Evolutionary conservation across 192 early-diverging fungal species (phyloP).

Genomic region (Coemansia sp.): DNA sequence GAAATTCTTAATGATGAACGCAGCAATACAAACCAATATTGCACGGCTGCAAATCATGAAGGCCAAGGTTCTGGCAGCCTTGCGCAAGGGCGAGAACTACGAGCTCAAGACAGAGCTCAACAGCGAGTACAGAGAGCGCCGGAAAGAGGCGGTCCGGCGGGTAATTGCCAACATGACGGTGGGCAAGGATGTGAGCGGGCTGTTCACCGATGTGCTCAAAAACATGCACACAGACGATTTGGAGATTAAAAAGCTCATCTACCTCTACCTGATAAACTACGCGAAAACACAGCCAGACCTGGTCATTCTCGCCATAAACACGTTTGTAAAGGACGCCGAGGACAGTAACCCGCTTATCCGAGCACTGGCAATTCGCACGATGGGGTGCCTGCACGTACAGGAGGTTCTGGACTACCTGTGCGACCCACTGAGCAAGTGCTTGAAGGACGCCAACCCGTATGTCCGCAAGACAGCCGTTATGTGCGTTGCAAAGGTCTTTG

Average conservation of each 20-base stretch:
- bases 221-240: constrained; percentile 98
- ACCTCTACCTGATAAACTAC: constrained; percentile 97
- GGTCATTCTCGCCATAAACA: constrained; percentile 85
- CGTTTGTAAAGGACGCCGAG: constrained; percentile 86
- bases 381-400: constrained; percentile 95
- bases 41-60: constrained; percentile 55
- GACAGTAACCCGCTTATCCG: constrained; percentile 94
- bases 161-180: constrained; percentile 99
- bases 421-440: constrained; percentile 79
- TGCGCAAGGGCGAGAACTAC: constrained; percentile 81
- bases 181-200: constrained; percentile 93
- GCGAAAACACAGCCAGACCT: constrained; percentile 91
- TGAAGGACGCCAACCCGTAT: constrained; percentile 91
- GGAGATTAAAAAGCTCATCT: constrained; percentile 90
- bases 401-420: constrained; percentile 82
- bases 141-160: constrained; percentile 97
- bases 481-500: constrained; percentile 94
- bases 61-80: constrained; percentile 48
- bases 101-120: constrained; percentile 97
- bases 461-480: constrained; percentile 96
- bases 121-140: constrained; percentile 91
- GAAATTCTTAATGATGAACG: constrained; percentile 45
- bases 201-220: constrained; percentile 97
- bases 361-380: constrained; percentile 93
- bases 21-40: constrained; percentile 49